Percentiles rank a stretch among this genome's conserved stretches.
These are phyloP conservation scores for Haematococcus sp. DNA, from an alignment of 139 green algal genomes.

Conservation along the genomic window DNA sequence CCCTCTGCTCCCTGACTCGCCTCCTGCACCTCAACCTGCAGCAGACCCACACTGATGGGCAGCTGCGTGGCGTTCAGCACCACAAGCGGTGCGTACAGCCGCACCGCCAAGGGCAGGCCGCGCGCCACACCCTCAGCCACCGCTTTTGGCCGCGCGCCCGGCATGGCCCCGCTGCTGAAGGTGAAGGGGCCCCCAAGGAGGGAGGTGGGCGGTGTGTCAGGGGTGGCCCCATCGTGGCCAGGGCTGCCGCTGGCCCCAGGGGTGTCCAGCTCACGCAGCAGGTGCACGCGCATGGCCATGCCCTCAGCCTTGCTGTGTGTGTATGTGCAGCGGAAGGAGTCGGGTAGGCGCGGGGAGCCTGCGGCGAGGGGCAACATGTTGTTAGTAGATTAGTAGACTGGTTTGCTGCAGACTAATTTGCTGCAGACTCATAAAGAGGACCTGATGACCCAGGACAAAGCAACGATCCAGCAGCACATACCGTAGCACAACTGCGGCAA, in stretches of 20 bases:
- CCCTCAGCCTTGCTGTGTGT: conserved; percentile 26
- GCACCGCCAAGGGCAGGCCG: conserved; percentile 57
- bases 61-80: conserved; percentile 73
- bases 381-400: not conserved
- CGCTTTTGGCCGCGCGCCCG: not conserved
- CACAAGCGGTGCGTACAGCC: conserved; percentile 68
- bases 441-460: too few relatives aligned
- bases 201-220: not conserved
- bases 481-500: too few relatives aligned
- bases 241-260: conserved; percentile 6
- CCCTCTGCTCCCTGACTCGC: not conserved
- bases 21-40: conserved; percentile 24
- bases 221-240: conserved; percentile 5
- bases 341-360: conserved; percentile 37
- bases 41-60: conserved; percentile 51
- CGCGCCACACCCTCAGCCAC: conserved; percentile 39
- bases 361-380: not conserved
- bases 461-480: too few relatives aligned
- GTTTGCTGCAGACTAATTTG: too few relatives aligned
- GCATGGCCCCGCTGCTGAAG: not conserved
- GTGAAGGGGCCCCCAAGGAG: not conserved
- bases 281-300: conserved; percentile 51
- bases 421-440: too few relatives aligned
- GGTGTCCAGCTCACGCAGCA: conserved; percentile 45
- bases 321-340: conserved; percentile 62